phyloP scores from a whole-genome alignment of 441 rosid genomes.

The Adansonia gregorii region DNA sequence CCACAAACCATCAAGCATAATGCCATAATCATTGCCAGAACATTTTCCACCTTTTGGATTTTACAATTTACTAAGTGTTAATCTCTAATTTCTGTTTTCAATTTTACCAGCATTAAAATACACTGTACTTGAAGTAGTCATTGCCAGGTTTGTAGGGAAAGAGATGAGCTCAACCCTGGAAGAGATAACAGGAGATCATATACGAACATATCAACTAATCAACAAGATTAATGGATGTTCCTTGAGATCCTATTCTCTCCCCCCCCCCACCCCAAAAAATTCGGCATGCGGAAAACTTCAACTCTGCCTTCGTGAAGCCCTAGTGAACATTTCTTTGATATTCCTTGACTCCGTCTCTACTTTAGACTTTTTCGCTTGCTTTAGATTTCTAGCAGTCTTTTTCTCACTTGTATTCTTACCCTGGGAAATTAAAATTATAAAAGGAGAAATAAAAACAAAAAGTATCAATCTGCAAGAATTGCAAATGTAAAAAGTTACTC shows the following conservation, averaged over 20 bases:
- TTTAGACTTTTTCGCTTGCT: conserved; percentile 66
- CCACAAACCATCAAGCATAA: background rate
- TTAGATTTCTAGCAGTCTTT: conserved; percentile 48
- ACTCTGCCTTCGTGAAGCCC: conserved; percentile 60
- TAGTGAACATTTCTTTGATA: conserved; percentile 85
- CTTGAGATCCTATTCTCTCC: background rate
- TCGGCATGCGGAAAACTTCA: conserved; percentile 25
- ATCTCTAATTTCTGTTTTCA: background rate
- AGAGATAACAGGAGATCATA: background rate
- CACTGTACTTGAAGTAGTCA: background rate
- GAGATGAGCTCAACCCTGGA: background rate
- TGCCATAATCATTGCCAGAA: background rate
- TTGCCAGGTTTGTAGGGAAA: background rate
- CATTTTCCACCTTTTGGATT: background rate
- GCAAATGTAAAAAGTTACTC: background rate
- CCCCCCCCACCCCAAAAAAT: background rate
- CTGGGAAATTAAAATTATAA: conserved; percentile 33
- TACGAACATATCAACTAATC: background rate
- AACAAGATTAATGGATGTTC: conserved; percentile 2
- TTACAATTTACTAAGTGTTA: background rate
- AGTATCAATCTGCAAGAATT: background rate
- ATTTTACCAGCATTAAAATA: background rate
- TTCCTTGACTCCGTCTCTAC: conserved; percentile 75
- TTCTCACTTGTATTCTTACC: conserved; percentile 43
- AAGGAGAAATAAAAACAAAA: conserved; percentile 1